Evolutionary conservation across 345 rosid genomes (phyloP), one percentile per base, ranked within the genome.

Genomic region (Citrus cavaleriei): DNA sequence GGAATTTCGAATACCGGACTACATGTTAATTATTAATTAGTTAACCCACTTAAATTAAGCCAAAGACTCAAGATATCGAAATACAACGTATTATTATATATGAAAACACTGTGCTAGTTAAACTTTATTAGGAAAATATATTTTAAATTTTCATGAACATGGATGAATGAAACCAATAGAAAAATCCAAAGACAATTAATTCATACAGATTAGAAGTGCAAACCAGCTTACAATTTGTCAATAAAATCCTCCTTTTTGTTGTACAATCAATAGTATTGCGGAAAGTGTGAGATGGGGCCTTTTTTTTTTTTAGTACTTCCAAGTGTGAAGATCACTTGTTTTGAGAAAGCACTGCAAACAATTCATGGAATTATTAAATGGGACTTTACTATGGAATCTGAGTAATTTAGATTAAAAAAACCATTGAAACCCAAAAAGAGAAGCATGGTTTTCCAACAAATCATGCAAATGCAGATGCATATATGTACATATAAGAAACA

Each of bases 371-470:
- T 42, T 42, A 69, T 37, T 69, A 22, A 72, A 34, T 34, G 6
- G 10, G 2, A 72, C n/a, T 35, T 34, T 9, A 10, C 4, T 21
- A 4, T 19, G 37, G 65, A 34, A 73, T 58, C 10, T 73, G 76
- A 35, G 32, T 30, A 32, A 72, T 21, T 34, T 54, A 2, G 35
- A 57, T 65, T 65, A 72, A 63, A 51, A 14, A 64, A 35, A 18
- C 66, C 54, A 60, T 73, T 59, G 66, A 68, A 77, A 21, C 73
- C 35, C 72, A 54, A 49, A 24, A 77, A 57, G 70, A 35, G 64
- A 54, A 58, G 68, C 51, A 34, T 16, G 59, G 32, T 27, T 73
- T 69, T 30, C 78, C 75, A 73, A 54, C 68, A 12, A 81, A 79
- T 75, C 60, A 82, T 69, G 77, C 27, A n/a, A 7, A 10, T 9